Evolutionary conservation across 352 stramenopile species (phyloP).

Genomic region (Globisporangium spiculum): DNA sequence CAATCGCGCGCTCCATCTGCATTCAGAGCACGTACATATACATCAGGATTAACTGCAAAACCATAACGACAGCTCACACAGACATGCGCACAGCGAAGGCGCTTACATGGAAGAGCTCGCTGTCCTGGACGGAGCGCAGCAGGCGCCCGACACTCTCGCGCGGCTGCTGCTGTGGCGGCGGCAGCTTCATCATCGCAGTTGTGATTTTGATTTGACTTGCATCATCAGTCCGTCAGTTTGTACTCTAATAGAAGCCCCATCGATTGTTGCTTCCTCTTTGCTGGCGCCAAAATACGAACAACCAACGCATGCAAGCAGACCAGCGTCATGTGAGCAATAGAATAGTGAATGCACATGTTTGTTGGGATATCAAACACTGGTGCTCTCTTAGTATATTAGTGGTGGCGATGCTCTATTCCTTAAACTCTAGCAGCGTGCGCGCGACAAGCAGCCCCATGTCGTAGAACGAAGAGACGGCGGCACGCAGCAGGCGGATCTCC

Average conservation of each 20-base stretch:
- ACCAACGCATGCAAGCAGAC: no score
- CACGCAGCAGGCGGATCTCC: slow-evolving; percentile 80
- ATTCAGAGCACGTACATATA: neutral
- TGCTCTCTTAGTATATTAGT: neutral
- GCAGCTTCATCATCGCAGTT: slow-evolving; percentile 13
- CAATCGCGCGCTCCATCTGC: slow-evolving; percentile 44
- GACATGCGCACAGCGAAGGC: neutral
- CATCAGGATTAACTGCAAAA: neutral
- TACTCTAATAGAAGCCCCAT: slow-evolving; percentile 9
- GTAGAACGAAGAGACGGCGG: slow-evolving; percentile 85
- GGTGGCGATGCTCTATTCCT: slow-evolving; percentile 44
- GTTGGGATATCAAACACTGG: neutral
- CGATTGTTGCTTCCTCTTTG: neutral
- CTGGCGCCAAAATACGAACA: neutral
- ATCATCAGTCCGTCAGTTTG: neutral
- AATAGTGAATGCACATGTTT: neutral
- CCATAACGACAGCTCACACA: neutral
- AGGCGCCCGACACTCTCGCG: slow-evolving; percentile 34
- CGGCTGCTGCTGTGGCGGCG: slow-evolving; percentile 7
- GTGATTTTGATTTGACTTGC: neutral
- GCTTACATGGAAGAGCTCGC: slow-evolving; percentile 43
- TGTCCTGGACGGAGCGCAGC: slow-evolving; percentile 36
- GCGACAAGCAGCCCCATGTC: slow-evolving; percentile 78
- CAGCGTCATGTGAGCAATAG: neutral
- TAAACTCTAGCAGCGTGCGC: slow-evolving; percentile 83